These are phyloP conservation scores for Holtermanniella nyarrowii DNA, from an alignment of 768 basidiomycete genomes.

Conservation along the genomic window DNA sequence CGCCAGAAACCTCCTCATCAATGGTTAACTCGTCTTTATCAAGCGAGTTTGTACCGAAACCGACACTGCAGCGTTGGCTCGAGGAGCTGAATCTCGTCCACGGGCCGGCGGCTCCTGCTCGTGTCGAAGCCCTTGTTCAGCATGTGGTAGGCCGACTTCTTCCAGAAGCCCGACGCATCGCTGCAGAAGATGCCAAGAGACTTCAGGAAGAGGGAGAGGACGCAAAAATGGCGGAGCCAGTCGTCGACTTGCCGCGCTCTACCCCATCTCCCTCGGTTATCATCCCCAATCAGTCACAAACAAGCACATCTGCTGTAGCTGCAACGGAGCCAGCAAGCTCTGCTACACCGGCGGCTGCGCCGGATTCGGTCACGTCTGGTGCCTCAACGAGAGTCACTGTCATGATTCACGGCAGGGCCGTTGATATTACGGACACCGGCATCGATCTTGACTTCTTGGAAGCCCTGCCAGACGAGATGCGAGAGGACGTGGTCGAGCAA, in stretches of 20 bases:
- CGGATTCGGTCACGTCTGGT: conserved; percentile 42
- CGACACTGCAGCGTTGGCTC: conserved; percentile 76
- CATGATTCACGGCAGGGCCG: conserved; percentile 77
- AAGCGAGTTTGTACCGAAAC: conserved; percentile 55
- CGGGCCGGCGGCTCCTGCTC: conserved; percentile 60
- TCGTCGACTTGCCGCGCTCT: conserved; percentile 3
- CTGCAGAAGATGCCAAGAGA: conserved; percentile 48
- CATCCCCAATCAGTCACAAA: too few species aligned
- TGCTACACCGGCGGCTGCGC: conserved; percentile 11
- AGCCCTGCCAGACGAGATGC: conserved; percentile 95
- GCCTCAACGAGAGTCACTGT: conserved; percentile 58
- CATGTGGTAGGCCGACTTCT: conserved; percentile 65
- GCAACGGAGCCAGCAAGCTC: neutral
- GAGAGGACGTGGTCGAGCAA: conserved; percentile 94
- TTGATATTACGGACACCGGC: conserved; percentile 97
- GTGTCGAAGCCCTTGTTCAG: conserved; percentile 56
- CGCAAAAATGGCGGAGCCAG: conserved; percentile 43
- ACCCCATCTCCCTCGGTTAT: neutral
- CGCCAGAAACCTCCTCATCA: neutral
- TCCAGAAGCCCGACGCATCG: conserved; percentile 54
- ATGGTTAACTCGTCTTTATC: conserved; percentile 3
- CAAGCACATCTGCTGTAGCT: too few species aligned
- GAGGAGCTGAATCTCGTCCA: conserved; percentile 78
- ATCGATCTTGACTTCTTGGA: conserved; percentile 97
- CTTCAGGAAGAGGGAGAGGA: conserved; percentile 22